A percentile compares a stretch with the other conserved stretches of the same genome.
Evolutionary conservation across 495 filamentous ascomycete genomes (phyloP).

Genomic region (Tuber brumale): DNA sequence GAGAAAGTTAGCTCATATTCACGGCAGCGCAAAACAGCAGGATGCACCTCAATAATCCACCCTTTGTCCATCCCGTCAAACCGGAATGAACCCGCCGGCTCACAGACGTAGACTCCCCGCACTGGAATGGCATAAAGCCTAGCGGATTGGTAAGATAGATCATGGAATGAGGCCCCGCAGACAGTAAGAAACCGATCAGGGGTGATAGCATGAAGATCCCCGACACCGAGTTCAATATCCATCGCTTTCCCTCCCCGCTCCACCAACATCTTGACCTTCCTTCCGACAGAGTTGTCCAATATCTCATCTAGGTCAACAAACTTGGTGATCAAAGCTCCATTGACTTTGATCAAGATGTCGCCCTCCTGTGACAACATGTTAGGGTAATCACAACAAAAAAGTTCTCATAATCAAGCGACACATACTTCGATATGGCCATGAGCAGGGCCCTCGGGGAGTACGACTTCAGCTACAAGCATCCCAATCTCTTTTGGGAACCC

Average conservation of each 20-base stretch:
- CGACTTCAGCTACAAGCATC: conserved; percentile 92
- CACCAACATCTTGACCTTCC: conserved; percentile 65
- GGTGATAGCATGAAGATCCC: conserved; percentile 88
- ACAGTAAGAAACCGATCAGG: conserved; percentile 93
- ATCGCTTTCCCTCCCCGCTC: conserved; percentile 84
- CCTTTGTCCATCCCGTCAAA: conserved; percentile 79
- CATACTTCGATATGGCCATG: conserved; percentile 63
- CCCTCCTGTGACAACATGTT: conserved; percentile 54
- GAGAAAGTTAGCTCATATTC: conserved; percentile 11
- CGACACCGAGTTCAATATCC: conserved; percentile 77
- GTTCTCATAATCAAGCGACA: neutral
- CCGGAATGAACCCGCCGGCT: conserved; percentile 89
- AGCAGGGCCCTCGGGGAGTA: conserved; percentile 83
- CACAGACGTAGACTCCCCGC: conserved; percentile 89
- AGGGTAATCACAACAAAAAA: neutral
- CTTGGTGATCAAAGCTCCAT: conserved; percentile 87
- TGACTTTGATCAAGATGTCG: conserved; percentile 91
- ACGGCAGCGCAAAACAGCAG: neutral
- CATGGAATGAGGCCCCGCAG: conserved; percentile 86
- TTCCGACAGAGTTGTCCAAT: conserved; percentile 77
- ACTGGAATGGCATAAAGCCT: conserved; percentile 86
- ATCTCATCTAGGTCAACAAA: conserved; percentile 92
- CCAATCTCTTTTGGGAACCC: conserved; percentile 87
- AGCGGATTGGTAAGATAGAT: conserved; percentile 93
- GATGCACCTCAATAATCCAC: conserved; percentile 71